Evolutionary conservation across 2,329 filamentous ascomycete genomes (phyloP).

Genomic region (Diaporthe vexans): DNA sequence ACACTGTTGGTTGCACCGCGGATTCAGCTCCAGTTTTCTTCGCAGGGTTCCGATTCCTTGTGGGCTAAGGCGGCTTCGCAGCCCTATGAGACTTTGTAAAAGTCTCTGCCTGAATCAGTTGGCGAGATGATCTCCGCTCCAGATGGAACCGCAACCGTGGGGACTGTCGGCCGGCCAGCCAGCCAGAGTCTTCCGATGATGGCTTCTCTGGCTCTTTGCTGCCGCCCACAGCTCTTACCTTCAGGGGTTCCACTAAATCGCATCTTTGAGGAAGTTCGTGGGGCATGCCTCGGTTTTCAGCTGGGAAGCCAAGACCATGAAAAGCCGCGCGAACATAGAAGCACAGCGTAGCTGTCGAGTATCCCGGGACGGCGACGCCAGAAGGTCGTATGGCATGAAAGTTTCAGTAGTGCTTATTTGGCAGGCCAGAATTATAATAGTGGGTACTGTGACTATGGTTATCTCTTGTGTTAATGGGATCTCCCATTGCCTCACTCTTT

Average conservation of each 20-base stretch:
- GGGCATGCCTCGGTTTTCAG: neutral
- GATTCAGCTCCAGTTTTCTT: neutral
- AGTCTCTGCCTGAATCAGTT: neutral
- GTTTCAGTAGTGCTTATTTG: too few species aligned
- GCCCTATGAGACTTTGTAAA: neutral
- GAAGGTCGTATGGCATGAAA: too few species aligned
- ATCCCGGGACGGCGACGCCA: too few species aligned
- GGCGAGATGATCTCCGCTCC: neutral
- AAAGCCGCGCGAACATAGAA: too few species aligned
- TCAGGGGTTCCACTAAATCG: neutral
- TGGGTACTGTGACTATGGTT: too few species aligned
- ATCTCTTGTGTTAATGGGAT: too few species aligned
- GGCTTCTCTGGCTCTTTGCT: neutral
- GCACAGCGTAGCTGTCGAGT: too few species aligned
- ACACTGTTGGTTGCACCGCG: neutral
- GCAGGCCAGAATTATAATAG: too few species aligned
- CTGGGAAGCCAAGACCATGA: too few species aligned
- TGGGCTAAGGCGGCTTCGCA: neutral
- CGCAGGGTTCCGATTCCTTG: constrained; percentile 1
- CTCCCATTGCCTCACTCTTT: too few species aligned
- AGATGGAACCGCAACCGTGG: constrained; percentile 1
- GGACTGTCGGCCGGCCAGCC: neutral
- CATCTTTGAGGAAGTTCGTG: neutral
- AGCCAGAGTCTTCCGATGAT: neutral
- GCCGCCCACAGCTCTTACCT: neutral